Evolutionary conservation across 164 flowering plant genomes (phyloP).

Genomic region (Saururus chinensis): DNA sequence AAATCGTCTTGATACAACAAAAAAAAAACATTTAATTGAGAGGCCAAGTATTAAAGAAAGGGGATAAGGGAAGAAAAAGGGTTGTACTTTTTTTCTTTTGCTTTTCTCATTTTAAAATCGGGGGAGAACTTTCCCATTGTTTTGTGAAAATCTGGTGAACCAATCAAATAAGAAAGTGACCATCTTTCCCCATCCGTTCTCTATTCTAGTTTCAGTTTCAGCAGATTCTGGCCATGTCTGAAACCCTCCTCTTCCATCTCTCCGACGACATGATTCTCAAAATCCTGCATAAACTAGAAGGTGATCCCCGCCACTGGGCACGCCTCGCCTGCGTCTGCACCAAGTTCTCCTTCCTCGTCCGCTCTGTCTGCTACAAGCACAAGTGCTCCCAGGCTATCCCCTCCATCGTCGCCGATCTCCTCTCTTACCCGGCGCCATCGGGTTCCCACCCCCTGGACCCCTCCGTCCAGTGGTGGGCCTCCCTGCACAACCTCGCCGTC

Average conservation of each 20-base stretch:
- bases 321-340: slow-evolving; percentile 72
- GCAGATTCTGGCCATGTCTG: not conserved
- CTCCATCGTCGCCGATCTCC: slow-evolving; percentile 54
- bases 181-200: not conserved
- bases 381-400: slow-evolving; percentile 57
- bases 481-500: slow-evolving; percentile 74
- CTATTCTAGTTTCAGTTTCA: too few species aligned
- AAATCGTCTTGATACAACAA: too few species aligned
- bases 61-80: too few species aligned
- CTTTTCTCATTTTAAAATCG: too few species aligned
- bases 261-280: slow-evolving; percentile 71
- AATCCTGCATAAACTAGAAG: slow-evolving; percentile 61
- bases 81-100: too few species aligned
- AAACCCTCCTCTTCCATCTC: slow-evolving; percentile 17
- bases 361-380: slow-evolving; percentile 41
- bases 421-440: slow-evolving; percentile 7
- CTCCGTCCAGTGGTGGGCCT: slow-evolving; percentile 61
- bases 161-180: too few species aligned
- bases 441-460: slow-evolving; percentile 11
- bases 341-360: slow-evolving; percentile 51
- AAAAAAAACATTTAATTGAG: too few species aligned
- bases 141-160: too few species aligned
- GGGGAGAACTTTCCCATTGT: too few species aligned
- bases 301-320: slow-evolving; percentile 79
- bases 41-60: too few species aligned